phyloP scores from a whole-genome alignment of 345 rosid species.

The Populus nigra region DNA sequence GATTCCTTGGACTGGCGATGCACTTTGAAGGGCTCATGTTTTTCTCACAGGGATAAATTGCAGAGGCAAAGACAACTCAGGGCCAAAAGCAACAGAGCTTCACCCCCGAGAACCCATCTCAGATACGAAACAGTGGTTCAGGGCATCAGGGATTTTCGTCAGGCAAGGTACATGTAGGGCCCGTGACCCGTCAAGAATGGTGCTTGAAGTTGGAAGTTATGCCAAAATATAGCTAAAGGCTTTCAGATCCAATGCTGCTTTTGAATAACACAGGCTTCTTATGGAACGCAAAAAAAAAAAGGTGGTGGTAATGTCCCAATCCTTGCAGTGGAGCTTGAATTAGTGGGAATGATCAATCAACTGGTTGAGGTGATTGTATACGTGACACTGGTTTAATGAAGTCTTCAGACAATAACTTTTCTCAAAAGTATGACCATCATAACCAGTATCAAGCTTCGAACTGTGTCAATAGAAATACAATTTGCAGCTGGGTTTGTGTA shows the following conservation, averaged over 20 bases:
- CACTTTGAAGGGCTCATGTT: background rate
- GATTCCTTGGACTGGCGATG: background rate
- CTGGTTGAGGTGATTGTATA: too few species aligned
- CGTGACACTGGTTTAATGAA: too few species aligned
- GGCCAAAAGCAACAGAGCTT: background rate
- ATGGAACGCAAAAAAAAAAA: too few species aligned
- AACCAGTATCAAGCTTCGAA: background rate
- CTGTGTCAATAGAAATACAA: background rate
- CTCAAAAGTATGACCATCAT: background rate
- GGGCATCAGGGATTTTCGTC: background rate
- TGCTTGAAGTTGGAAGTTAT: background rate
- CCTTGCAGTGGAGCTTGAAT: too few species aligned
- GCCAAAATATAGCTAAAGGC: background rate
- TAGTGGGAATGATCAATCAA: too few species aligned
- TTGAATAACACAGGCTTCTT: background rate
- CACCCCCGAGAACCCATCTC: background rate
- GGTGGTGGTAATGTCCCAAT: too few species aligned
- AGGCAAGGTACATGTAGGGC: background rate
- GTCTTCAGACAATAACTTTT: background rate
- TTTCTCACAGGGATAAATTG: background rate
- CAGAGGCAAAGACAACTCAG: background rate
- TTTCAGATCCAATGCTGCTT: background rate
- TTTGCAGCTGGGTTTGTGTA: too few species aligned
- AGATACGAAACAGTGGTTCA: background rate
- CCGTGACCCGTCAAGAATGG: background rate